Evolutionary conservation across 2,329 filamentous ascomycete species (phyloP), one percentile per base, ranked within the genome.

Genomic region (Penicillium sp.): DNA sequence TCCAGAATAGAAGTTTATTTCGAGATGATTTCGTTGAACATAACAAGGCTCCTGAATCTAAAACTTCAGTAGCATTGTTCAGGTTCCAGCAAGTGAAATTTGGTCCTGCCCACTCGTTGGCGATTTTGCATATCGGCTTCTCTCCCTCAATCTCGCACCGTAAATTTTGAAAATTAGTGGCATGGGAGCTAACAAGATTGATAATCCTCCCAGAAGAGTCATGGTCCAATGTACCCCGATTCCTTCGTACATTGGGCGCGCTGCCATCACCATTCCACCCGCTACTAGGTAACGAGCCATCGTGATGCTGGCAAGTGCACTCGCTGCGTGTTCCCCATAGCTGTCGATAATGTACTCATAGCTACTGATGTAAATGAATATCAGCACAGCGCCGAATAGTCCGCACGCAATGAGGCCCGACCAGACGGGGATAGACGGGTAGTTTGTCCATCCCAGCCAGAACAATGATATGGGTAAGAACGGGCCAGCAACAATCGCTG

Each of bases 341-440:
- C 76, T 77, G 63, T 85, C 83, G 57, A 85, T 85, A 59, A 86
- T 81, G 67, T 85, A 86, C 71, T 82, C 77, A 54, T 83, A 83
- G 58, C 74, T 78, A 61, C 75, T 77, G 59, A 82, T 78, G 68
- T 82, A 83, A 7, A 83, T 74, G 38, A 75, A 76, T 11, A 81
- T 73, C 37, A 58, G 14, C 25, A 48, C 45, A 13, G 45, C 45
- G 25, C 45, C 45, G 45, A 48, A 48, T 10, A 48, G 25, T n/a
- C 45, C 45, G 16, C 45, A 48, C 45, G 45, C 45, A 48, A n/a
- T 19, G 4, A 48, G 45, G 25, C 45, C 28, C 13, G 45, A 48
- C 45, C 45, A 48, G 25, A n/a, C 16, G 4, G 45, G 25, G 28
- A 42, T 19, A 42, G 40, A 19, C 40, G 40, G 40, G n/a, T 42